Conservation (phyloP, 2,329 filamentous ascomycete genomes). For the Fusarium miscanthi region DNA sequence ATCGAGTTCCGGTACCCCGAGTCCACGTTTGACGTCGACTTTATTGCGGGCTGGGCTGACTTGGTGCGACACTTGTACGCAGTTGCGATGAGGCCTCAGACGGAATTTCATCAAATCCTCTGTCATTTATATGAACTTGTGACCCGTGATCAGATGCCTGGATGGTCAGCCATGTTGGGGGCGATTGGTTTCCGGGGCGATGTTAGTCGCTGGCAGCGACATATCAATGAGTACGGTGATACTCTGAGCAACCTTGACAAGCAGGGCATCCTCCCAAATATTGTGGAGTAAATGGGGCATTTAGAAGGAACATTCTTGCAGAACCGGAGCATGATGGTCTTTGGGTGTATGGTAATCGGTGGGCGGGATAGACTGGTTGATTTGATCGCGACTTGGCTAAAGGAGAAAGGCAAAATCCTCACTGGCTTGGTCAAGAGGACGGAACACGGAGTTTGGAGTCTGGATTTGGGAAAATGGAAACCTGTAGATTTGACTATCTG, state of each 20-base stretch:
- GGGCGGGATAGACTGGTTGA: neutral
- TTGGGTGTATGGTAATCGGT: neutral
- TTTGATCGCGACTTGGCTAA: neutral
- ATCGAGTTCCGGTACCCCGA: constrained; percentile 47
- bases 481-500: constrained; percentile 10
- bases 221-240: constrained; percentile 24
- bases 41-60: constrained; percentile 41
- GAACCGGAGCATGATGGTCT: neutral
- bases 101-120: constrained; percentile 31
- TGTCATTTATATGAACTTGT: constrained; percentile 40
- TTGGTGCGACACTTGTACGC: constrained; percentile 41
- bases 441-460: constrained; percentile 5
- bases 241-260: constrained; percentile 37
- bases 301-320: neutral
- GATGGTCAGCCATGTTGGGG: constrained; percentile 36
- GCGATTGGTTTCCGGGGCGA: constrained; percentile 30
- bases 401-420: neutral
- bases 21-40: constrained; percentile 42
- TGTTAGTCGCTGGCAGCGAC: constrained; percentile 22
- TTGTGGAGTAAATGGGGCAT: neutral
- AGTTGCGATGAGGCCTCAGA: constrained; percentile 27
- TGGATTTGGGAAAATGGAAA: neutral
- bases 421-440: constrained; percentile 1
- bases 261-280: constrained; percentile 30
- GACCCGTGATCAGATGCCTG: constrained; percentile 28